Percentiles rank a stretch among this genome's conserved stretches.
phyloP scores from a whole-genome alignment of 2,329 filamentous ascomycete species.

The Drechslera avenae region DNA sequence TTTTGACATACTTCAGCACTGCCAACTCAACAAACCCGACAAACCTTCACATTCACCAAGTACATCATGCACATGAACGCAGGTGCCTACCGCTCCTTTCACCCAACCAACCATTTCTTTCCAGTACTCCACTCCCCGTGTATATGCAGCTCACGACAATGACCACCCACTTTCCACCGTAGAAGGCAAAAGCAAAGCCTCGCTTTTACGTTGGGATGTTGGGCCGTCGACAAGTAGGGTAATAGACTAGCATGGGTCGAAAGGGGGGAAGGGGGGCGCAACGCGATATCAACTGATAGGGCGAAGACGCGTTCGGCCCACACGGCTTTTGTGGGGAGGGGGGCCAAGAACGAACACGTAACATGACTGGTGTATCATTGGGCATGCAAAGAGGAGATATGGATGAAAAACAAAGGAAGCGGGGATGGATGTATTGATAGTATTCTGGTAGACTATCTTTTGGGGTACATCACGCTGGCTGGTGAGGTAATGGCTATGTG shows the following conservation, averaged over 20 bases:
- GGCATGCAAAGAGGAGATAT: slow-evolving; percentile 3
- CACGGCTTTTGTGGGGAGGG: too few species aligned
- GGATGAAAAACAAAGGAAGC: background rate
- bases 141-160: background rate
- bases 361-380: background rate
- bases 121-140: background rate
- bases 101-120: too few species aligned
- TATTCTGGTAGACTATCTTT: too few species aligned
- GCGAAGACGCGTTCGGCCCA: slow-evolving; percentile 33
- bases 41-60: too few species aligned
- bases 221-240: background rate
- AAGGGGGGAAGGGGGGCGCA: slow-evolving; percentile 5
- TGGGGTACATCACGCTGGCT: too few species aligned
- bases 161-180: background rate
- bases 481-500: too few species aligned
- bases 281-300: slow-evolving; percentile 45
- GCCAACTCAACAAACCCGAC: too few species aligned
- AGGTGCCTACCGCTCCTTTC: too few species aligned
- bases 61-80: too few species aligned
- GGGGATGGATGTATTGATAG: too few species aligned
- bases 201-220: background rate
- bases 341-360: too few species aligned
- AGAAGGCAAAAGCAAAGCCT: background rate
- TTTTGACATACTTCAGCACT: too few species aligned
- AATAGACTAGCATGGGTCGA: slow-evolving; percentile 6